Evolutionary conservation across 1,139 yeast genomes (phyloP), one percentile per base, ranked within the genome.

Genomic region (Lodderomyces theae): DNA sequence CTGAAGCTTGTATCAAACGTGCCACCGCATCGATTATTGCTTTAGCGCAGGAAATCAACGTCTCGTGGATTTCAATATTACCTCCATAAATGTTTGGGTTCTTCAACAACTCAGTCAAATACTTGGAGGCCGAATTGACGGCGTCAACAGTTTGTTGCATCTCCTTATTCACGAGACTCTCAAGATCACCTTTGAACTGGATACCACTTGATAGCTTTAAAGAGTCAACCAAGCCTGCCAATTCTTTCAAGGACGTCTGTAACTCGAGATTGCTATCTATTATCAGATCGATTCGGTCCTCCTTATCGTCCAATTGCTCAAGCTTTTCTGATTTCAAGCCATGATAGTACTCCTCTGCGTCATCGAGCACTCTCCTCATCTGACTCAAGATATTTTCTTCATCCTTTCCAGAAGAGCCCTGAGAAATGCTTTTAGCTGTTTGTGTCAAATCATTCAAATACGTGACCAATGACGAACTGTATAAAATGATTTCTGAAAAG

Each of bases 1-100:
- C 81, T 2, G 96, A 88, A 2, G 95, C 83, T 47, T 72, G 68
- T 40, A 89, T 83, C 51, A 88, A 74, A 15, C 77, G 70, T 5
- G 84, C 80, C 40, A 89, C 84, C 0, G 96, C 89, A 47, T 82
- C 80, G 2, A 94, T 86, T 19, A 88, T 84, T 13, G 89, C 87
- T 50, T 83, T 77, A 0, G 96, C 95, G 21, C 94, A 88, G 4
- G 83, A 71, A 38, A 88, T 66, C 45, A 89, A 77, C 1, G 92
- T 86, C 51, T 82, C 87, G 58, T 86, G 89, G 23, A 88, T 80
- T 54, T 84, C 86, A 34, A 81, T 58, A 47, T 83, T 85, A 34
- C 79, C 77, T 24, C 81, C 76, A 8, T 79, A 70, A 42, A 82
- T 62, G 31, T 69, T 66, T 18, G 86, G 79, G 53, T 80, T 76